Percentiles rank a stretch among this genome's conserved stretches.
These are phyloP conservation scores for Apiotrichum sp. DNA, from an alignment of 1,284 basidiomycete genomes.

Conservation along the genomic window DNA sequence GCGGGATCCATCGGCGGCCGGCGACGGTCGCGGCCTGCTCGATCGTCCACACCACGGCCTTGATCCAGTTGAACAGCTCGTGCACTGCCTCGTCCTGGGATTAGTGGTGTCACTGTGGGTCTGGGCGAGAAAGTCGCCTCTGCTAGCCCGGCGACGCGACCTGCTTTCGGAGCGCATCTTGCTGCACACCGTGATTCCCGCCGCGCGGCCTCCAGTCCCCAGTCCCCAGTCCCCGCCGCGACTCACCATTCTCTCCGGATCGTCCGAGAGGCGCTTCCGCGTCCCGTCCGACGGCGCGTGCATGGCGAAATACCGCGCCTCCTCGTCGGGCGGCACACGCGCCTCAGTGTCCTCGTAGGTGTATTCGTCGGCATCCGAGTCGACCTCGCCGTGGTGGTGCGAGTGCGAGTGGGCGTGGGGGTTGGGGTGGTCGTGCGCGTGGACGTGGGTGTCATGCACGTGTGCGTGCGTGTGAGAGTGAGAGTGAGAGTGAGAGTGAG, in stretches of 20 bases:
- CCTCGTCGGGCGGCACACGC: background rate
- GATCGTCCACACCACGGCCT: constrained; percentile 47
- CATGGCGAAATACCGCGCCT: background rate
- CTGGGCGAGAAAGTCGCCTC: too few relatives aligned
- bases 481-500: background rate
- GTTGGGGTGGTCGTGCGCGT: constrained; percentile 10
- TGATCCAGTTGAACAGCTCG: constrained; percentile 48
- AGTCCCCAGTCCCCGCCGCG: constrained; percentile 17
- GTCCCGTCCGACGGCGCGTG: background rate
- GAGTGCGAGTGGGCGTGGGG: constrained; percentile 16
- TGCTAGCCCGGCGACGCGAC: too few relatives aligned
- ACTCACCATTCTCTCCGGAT: constrained; percentile 39
- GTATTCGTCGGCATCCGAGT: constrained; percentile 21
- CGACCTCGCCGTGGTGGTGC: constrained; percentile 19
- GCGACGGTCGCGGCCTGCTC: constrained; percentile 45
- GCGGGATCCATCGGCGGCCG: constrained; percentile 12
- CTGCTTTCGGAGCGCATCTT: too few relatives aligned
- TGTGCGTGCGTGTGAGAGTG: background rate
- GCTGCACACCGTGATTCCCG: too few relatives aligned
- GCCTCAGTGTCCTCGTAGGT: constrained; percentile 5
- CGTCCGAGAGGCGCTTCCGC: constrained; percentile 27
- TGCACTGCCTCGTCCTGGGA: constrained; percentile 41
- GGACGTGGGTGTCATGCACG: too few relatives aligned
- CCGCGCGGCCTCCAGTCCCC: background rate
- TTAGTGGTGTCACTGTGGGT: background rate